Conservation (phyloP, 345 rosid species). For the Hibiscus trionum region DNA sequence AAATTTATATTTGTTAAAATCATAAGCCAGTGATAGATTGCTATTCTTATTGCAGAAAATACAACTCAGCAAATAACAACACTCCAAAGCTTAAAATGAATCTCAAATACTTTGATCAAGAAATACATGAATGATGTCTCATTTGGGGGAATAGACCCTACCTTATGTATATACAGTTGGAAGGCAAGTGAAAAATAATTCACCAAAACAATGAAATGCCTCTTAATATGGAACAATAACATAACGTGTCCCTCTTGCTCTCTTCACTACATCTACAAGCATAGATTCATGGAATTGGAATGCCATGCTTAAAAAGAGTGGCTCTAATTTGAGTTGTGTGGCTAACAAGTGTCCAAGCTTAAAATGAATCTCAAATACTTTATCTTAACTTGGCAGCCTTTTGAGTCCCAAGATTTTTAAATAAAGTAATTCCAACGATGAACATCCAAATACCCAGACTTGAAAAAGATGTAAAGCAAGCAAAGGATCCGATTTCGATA, state of each 20-base stretch:
- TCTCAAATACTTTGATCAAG: too few species aligned
- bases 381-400: constrained; percentile 20
- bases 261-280: too few species aligned
- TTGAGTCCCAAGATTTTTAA: not conserved
- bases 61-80: not conserved
- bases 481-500: not conserved
- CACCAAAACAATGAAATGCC: not conserved
- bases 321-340: not conserved
- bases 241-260: not conserved
- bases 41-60: not conserved
- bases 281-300: not conserved
- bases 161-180: too few species aligned
- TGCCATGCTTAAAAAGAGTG: not conserved
- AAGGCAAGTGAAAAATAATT: not conserved
- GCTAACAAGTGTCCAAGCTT: constrained; percentile 10
- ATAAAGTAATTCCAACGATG: too few species aligned
- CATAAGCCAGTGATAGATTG: not conserved
- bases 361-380: constrained; percentile 20
- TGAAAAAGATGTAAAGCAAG: not conserved
- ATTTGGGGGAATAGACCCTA: too few species aligned
- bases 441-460: not conserved
- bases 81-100: too few species aligned
- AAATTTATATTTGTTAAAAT: not conserved
- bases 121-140: too few species aligned
- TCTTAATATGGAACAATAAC: too few species aligned